Base-by-base conservation (phyloP, 176 grass and related monocot genomes). In the Oryza meridionalis region DNA sequence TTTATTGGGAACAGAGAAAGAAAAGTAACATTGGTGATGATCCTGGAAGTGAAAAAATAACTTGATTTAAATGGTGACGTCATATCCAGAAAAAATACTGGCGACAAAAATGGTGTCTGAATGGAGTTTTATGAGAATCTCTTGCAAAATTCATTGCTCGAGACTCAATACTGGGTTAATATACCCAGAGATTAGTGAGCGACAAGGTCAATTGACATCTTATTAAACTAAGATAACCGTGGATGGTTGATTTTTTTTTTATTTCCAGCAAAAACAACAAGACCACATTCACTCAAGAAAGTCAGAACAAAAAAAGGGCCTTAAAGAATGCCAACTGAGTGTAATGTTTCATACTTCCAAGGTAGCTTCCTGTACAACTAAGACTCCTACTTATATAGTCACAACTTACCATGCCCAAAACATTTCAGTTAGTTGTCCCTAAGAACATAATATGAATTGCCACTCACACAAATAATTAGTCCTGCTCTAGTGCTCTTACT, bases 21-120 rank as follows among this genome's bases (percentile, higher is more conserved):
- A 14, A 64, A 66, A 6, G 11, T 12, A 49, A 14, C 45, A 55
- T 16, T 24, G 14, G 29, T 44, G 26, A 44, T 61, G 12, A 73
- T 55, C 62, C 77, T 80, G 53, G 25, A 73, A 7, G 2, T 11
- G 73, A 12, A 72, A 75, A 72, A 51, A 27, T 19, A 72, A 70
- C 21, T 19, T 50, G 3, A 37, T 72, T 63, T 49, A 6, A 22
- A 12, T 50, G 6, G 37, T 47, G 35, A 69, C n/a, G 10, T 73
- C 25, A 45, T 68, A 50, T 3, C 0, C 5, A 35, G 38, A 14
- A 9, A 31, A n/a, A 6, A 22, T 50, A 67, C 15, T 68, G 77
- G 15, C 27, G 7, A 3, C 51, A 16, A 1, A 21, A 38, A 0
- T 46, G 43, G 31, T 55, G n/a, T 25, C 21, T 40, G 2, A 26